These are phyloP conservation scores for Maudiozyma humilis DNA, from an alignment of 1,139 yeast species.

Conservation along the genomic window DNA sequence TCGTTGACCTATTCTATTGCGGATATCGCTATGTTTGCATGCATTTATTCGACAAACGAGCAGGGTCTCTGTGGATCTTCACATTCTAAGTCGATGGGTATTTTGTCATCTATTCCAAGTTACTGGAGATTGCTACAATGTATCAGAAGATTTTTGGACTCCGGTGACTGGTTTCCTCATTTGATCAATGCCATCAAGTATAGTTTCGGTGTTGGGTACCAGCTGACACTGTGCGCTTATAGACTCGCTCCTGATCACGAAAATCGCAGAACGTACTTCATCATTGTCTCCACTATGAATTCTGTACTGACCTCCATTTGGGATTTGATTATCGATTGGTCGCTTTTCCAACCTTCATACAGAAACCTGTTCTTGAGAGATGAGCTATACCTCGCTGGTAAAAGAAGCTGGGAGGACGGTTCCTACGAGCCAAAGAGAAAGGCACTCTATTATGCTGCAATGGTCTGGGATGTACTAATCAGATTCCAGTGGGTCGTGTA, in stretches of 20 bases:
- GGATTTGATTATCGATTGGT: constrained; percentile 97
- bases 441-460: constrained; percentile 63
- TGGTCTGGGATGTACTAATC: constrained; percentile 60
- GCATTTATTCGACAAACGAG: constrained; percentile 54
- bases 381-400: constrained; percentile 42
- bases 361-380: constrained; percentile 57
- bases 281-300: constrained; percentile 65
- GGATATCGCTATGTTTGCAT: constrained; percentile 75
- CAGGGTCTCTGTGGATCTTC: constrained; percentile 63
- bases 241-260: constrained; percentile 40
- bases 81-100: constrained; percentile 70
- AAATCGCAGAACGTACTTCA: constrained; percentile 49
- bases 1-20: constrained; percentile 83
- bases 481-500: constrained; percentile 91
- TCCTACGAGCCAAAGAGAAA: constrained; percentile 38
- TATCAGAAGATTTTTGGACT: constrained; percentile 80
- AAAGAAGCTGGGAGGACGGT: constrained; percentile 30
- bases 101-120: constrained; percentile 74
- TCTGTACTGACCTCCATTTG: constrained; percentile 64
- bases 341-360: constrained; percentile 62
- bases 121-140: constrained; percentile 90
- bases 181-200: constrained; percentile 84
- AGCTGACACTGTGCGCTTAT: constrained; percentile 69
- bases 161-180: constrained; percentile 96
- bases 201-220: constrained; percentile 54